phyloP scores from a whole-genome alignment of 2,329 filamentous ascomycete genomes.

The Fusarium floridanum region DNA sequence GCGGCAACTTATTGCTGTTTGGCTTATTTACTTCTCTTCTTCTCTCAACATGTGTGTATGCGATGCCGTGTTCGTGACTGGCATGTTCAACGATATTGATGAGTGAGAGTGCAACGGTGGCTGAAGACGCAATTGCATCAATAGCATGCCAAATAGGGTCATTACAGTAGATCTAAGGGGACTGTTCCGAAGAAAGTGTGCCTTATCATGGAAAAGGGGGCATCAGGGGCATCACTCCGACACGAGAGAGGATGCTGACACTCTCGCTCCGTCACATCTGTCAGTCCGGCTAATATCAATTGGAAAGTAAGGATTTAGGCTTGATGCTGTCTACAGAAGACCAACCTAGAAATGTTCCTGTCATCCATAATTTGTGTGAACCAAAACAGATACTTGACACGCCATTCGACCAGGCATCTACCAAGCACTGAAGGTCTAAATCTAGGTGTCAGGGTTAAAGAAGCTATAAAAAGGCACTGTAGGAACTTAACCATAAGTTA shows the following conservation, averaged over 20 bases:
- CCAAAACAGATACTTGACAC: neutral
- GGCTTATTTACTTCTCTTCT: constrained; percentile 3
- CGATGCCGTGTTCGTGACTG: neutral
- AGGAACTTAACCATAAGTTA: neutral
- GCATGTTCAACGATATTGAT: too few relatives aligned
- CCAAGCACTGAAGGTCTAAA: neutral
- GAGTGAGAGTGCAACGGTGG: neutral
- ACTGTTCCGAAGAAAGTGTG: neutral
- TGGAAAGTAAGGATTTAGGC: neutral
- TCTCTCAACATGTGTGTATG: neutral
- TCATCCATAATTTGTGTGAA: neutral
- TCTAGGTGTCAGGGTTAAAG: neutral
- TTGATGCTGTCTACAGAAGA: neutral
- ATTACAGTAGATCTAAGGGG: neutral
- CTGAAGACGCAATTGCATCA: neutral
- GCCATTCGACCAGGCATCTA: neutral
- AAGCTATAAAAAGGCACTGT: neutral
- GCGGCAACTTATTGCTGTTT: neutral
- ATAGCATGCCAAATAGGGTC: neutral
- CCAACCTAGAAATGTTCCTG: neutral
- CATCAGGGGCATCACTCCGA: neutral
- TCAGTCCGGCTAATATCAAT: neutral
- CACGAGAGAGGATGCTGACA: neutral
- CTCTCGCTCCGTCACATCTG: neutral
- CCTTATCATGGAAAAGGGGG: neutral